Percentiles rank a stretch among this genome's conserved stretches.
phyloP scores from a whole-genome alignment of 176 grass and related monocot species.

The Lolium perenne region DNA sequence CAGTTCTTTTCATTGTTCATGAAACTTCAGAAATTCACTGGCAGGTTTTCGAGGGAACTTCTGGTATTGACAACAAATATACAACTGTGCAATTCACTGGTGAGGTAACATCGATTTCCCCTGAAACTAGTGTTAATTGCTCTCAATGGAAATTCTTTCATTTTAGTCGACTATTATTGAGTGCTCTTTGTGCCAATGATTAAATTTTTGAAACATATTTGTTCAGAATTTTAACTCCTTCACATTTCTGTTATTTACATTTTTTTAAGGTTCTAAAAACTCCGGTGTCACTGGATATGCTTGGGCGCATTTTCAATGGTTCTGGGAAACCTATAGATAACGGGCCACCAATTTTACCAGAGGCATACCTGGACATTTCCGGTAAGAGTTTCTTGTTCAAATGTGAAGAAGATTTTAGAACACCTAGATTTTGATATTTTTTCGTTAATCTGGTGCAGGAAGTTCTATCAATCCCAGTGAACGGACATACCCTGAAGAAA shows the following conservation, averaged over 20 bases:
- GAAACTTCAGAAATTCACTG: slow-evolving; percentile 31
- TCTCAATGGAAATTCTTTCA: slow-evolving; percentile 13
- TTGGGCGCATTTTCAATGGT: slow-evolving; percentile 80
- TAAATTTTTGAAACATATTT: background rate
- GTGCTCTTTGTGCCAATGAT: background rate
- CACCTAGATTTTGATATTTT: slow-evolving; percentile 9
- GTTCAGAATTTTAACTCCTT: background rate
- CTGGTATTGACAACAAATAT: slow-evolving; percentile 82
- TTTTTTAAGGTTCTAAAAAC: slow-evolving; percentile 56
- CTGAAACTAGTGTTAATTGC: background rate
- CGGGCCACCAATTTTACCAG: slow-evolving; percentile 66
- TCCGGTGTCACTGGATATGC: slow-evolving; percentile 76
- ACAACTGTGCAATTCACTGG: slow-evolving; percentile 85
- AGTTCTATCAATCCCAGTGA: slow-evolving; percentile 89
- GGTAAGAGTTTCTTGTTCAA: slow-evolving; percentile 10
- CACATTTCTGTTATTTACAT: background rate
- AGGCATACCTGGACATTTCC: slow-evolving; percentile 74
- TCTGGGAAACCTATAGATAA: slow-evolving; percentile 82
- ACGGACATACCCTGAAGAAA: slow-evolving; percentile 83
- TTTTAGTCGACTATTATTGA: background rate
- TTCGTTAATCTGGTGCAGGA: slow-evolving; percentile 51
- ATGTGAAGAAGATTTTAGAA: slow-evolving; percentile 5
- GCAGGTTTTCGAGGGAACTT: slow-evolving; percentile 81
- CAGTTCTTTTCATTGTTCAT: slow-evolving; percentile 14
- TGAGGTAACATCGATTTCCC: slow-evolving; percentile 48